Base-by-base conservation (phyloP, 352 stramenopile genomes). In the Phytopythium kandeliae region DNA sequence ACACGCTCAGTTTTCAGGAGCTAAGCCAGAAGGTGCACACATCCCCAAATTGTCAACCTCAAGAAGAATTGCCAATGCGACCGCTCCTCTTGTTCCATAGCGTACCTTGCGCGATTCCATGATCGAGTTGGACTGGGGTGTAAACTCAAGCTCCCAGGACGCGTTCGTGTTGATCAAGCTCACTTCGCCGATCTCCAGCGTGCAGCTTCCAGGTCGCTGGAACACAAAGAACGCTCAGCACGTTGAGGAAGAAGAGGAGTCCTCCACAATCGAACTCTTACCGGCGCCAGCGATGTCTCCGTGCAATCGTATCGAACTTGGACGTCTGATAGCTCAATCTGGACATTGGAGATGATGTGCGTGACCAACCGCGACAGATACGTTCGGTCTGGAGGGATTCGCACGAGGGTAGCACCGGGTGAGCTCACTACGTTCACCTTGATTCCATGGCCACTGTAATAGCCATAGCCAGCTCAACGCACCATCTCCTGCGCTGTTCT, bases 281-380 rank as follows among this genome's bases (percentile, higher is more conserved):
- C 84, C 76, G 78, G 70, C n/a, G 76, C 69, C 25, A 74, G 56
- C 11, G 78, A 85, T 51, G 74, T 80, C 16, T 65, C 53, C 22
- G 71, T 65, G 59, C 85, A 95, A 57, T 95, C 82, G 49, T 93
- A 95, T 37, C 81, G 82, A 31, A 95, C 58, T 63, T 92, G 70
- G 28, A 95, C 78, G 51, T 92, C 78, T 34, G 69, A 69, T 22
- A 92, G 58, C 50, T 95, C 85, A 28, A 95, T 88, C 54, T 95
- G 82, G 12, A 95, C 78, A 58, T 95, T 95, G 40, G 76, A 67
- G 52, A 95, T 87, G 52, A 95, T 91, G 52, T 91, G 81, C 13
- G 80, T 77, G 24, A 95, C 79, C 44, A 95, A 44, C 48, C 77
- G 69, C 28, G 82, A 92, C 13, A 95, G 56, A 60, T 95, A 95